phyloP scores from a whole-genome alignment of 2,329 filamentous ascomycete species.

The Paracorniculantispora psalliotae region DNA sequence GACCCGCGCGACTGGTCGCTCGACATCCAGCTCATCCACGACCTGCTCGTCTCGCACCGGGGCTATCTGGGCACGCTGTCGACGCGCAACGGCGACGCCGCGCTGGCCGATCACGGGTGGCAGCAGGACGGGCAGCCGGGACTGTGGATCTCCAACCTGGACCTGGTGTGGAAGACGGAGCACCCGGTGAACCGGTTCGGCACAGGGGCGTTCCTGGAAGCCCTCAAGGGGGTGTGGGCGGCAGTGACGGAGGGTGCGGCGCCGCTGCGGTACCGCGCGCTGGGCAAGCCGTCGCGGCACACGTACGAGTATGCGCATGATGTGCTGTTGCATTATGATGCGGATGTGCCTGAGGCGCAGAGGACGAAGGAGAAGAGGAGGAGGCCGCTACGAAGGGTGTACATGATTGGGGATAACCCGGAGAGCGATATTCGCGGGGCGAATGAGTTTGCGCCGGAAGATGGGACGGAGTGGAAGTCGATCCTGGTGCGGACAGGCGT shows the following conservation, averaged over 20 bases:
- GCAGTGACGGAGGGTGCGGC: slow-evolving; percentile 59
- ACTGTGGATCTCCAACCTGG: slow-evolving; percentile 85
- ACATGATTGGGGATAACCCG: slow-evolving; percentile 91
- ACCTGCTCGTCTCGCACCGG: slow-evolving; percentile 72
- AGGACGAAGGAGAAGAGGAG: slow-evolving; percentile 36
- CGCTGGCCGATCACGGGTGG: slow-evolving; percentile 70
- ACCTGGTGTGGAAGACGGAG: slow-evolving; percentile 81
- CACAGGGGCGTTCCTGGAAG: slow-evolving; percentile 84
- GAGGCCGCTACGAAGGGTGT: slow-evolving; percentile 67
- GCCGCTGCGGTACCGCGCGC: slow-evolving; percentile 55
- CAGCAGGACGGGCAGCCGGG: slow-evolving; percentile 75
- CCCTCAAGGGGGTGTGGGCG: slow-evolving; percentile 74
- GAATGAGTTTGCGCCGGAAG: slow-evolving; percentile 64
- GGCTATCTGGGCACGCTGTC: slow-evolving; percentile 81
- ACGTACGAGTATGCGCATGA: slow-evolving; percentile 82
- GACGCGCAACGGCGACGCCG: slow-evolving; percentile 58
- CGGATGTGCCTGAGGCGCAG: slow-evolving; percentile 22
- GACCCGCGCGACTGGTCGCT: slow-evolving; percentile 95
- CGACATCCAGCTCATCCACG: slow-evolving; percentile 77
- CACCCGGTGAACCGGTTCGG: slow-evolving; percentile 84
- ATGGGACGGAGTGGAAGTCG: slow-evolving; percentile 70
- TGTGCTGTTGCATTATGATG: slow-evolving; percentile 52
- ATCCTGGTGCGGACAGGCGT: slow-evolving; percentile 79
- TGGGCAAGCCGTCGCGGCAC: slow-evolving; percentile 74
- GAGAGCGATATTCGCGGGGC: slow-evolving; percentile 88